phyloP scores from a whole-genome alignment of 495 filamentous ascomycete species.

The Daldinia bambusicola region DNA sequence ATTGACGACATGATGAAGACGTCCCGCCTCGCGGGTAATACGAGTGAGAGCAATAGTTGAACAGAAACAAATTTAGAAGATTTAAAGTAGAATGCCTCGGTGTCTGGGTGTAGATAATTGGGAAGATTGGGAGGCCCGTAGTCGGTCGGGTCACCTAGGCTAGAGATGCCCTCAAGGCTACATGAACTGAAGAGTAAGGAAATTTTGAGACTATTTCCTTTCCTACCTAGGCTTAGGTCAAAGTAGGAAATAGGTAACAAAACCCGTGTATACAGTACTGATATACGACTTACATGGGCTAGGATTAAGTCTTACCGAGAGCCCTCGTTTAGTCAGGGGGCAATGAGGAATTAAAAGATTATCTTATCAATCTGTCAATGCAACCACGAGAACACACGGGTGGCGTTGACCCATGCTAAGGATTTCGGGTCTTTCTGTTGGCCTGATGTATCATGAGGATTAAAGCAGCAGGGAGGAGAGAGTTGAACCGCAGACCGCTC shows the following conservation, averaged over 20 bases:
- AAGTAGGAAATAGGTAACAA: neutral
- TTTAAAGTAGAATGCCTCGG: constrained; percentile 4
- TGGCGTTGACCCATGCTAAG: constrained; percentile 31
- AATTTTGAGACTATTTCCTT: neutral
- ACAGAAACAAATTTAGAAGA: neutral
- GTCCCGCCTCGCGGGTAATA: constrained; percentile 15
- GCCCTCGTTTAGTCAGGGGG: neutral
- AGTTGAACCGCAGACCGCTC: neutral
- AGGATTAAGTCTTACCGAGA: constrained; percentile 10
- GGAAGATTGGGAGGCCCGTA: neutral
- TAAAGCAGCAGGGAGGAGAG: constrained; percentile 37
- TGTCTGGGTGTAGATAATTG: constrained; percentile 15
- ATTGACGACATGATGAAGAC: constrained; percentile 27
- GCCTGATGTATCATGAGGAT: constrained; percentile 19
- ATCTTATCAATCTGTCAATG: constrained; percentile 43
- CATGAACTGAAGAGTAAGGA: constrained; percentile 3
- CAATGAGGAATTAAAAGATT: constrained; percentile 24
- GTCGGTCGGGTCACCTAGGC: neutral
- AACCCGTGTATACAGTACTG: neutral
- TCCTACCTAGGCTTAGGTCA: neutral
- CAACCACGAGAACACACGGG: constrained; percentile 15
- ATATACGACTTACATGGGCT: constrained; percentile 7
- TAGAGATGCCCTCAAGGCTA: constrained; percentile 2
- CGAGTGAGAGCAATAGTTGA: constrained; percentile 1
- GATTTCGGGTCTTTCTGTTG: constrained; percentile 16